Base-by-base conservation (phyloP, 2,329 filamentous ascomycete species). In the Neofusicoccum laricinum region DNA sequence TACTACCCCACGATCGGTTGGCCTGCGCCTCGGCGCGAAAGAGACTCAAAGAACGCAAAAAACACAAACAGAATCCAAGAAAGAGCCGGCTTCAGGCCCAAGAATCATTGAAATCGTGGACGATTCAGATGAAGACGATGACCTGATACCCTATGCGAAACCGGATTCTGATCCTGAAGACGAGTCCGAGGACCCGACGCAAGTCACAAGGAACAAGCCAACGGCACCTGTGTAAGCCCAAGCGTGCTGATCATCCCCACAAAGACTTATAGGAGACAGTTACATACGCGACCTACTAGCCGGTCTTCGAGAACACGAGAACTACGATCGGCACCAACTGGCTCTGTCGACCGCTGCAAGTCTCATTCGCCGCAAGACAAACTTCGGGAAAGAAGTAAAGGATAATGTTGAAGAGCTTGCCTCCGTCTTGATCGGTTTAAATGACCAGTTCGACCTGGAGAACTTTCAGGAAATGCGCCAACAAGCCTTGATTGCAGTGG, bases 81-180 rank as follows among this genome's bases (percentile, higher is more conserved):
- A 48, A n/a, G 15, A n/a, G 15, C n/a, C 65, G 4, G 70, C 74
- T 11, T 64, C 69, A 64, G 74, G 73, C 15, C 73, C 81, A n/a
- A 82, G 80, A 64, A 78, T 86, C 43, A 74, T 85, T 30, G 78
- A 83, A 17, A 79, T 86, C 36, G 43, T 75, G 85, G 84, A 86
- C 0, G 84, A 85, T 1, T 71, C 70, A 1, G 78, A 82, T 7
- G 80, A 83, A 36, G 80, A 84, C 36, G 86, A 89, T 15, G 90
- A 91, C 66, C 80, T 98, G 1, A 81, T 87, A 2, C 86, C 91
- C 0, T 97, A 97, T 69, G 85, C 86, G 14, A 97, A 97, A 74
- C 92, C 92, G 0, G 91, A 92, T 71, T 93, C 91, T 1, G 95
- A 99, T 69, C 85, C 88, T 0, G 92, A 96, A 73, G 95, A 99